These are phyloP conservation scores for Sambucus nigra DNA, from an alignment of 129 eudicot species.

Conservation along the genomic window DNA sequence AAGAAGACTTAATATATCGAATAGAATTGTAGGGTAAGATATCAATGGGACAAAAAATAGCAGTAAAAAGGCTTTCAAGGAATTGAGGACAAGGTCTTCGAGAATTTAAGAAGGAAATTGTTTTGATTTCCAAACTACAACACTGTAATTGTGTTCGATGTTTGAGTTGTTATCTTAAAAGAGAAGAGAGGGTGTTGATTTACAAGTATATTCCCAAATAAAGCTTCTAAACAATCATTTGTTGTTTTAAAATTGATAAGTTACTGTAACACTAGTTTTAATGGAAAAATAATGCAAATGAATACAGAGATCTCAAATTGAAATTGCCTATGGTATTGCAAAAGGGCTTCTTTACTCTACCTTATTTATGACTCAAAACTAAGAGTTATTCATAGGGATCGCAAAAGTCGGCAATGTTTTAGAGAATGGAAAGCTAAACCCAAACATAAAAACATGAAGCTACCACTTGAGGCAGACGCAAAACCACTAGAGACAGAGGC, in stretches of 20 bases:
- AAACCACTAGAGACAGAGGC: no score
- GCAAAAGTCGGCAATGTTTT: conserved; percentile 32
- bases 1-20: no score
- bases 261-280: no score
- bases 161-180: conserved; percentile 29
- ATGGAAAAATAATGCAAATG: conserved; percentile 22
- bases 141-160: conserved; percentile 37
- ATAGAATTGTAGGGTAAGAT: no score
- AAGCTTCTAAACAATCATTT: no score
- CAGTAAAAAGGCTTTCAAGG: conserved; percentile 18
- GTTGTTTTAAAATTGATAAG: no score
- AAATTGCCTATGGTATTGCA: conserved; percentile 19
- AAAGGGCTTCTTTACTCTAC: conserved; percentile 35
- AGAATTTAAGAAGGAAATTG: no score
- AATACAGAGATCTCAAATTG: conserved; percentile 4
- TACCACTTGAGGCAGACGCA: no score
- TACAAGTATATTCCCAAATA: conserved; percentile 31
- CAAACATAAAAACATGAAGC: no score
- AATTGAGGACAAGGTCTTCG: no score
- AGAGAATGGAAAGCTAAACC: no score
- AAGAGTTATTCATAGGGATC: conserved; percentile 34
- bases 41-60: no score
- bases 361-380: conserved; percentile 29
- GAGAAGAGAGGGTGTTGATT: conserved; percentile 23
- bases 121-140: conserved; percentile 34